Conservation (phyloP, 768 basidiomycete genomes). For the Leccinum subgranulosum region DNA sequence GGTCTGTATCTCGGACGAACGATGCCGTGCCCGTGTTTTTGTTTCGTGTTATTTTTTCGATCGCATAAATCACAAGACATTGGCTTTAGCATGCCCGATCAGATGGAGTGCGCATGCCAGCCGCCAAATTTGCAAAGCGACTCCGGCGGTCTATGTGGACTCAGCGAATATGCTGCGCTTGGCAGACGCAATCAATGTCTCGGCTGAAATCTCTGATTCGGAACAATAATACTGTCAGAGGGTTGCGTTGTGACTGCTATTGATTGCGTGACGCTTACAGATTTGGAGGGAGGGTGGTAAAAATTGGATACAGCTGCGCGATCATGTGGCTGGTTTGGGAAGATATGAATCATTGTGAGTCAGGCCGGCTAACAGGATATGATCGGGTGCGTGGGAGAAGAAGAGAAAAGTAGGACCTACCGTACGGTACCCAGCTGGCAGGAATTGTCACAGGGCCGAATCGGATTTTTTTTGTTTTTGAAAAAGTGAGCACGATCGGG, state of each 20-base stretch:
- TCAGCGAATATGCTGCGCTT: conserved; percentile 12
- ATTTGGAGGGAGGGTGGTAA: conserved; percentile 4
- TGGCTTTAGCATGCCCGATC: conserved; percentile 9
- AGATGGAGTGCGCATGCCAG: conserved; percentile 4
- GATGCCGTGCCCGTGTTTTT: neutral
- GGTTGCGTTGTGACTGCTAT: neutral
- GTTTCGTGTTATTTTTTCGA: neutral
- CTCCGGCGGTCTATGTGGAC: conserved; percentile 6
- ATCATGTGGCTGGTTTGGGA: conserved; percentile 19
- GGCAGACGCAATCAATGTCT: conserved; percentile 10
- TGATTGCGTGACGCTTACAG: conserved; percentile 19
- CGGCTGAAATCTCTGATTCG: conserved; percentile 17
- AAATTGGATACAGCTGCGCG: conserved; percentile 19
- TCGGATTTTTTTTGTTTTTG: neutral
- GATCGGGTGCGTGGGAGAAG: conserved; percentile 18
- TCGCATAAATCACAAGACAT: neutral
- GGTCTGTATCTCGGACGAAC: neutral
- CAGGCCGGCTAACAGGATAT: conserved; percentile 7
- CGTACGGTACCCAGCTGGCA: neutral
- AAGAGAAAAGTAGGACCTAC: neutral
- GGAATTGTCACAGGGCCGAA: neutral
- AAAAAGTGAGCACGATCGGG: conserved; percentile 15
- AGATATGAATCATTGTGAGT: conserved; percentile 8
- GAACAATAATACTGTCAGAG: neutral
- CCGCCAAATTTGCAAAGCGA: conserved; percentile 4